Evolutionary conservation across 148 eudicot species (phyloP), one percentile per base, ranked within the genome.

Genomic region (Amaranthus hypochondriacus): DNA sequence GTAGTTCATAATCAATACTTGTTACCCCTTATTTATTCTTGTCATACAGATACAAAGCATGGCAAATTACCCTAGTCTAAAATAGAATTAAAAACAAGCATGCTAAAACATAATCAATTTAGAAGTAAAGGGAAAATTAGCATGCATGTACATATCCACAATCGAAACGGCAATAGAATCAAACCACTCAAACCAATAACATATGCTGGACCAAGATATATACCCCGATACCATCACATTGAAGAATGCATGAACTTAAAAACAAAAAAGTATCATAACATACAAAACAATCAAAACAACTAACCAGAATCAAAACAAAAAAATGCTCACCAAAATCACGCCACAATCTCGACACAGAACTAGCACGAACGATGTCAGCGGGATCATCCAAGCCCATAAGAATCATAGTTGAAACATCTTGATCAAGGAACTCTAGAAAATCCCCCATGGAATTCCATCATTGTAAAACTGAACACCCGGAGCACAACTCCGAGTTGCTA

Each of bases 331-430:
- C 87, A 74, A 86, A 88, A 75, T 84, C 82, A 70, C 72, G 87
- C 96, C 96, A 91, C 63, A 58, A 48, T 49, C 79, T 84, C 0
- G 96, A 91, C 58, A 89, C 93, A 7, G 85, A 76, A 73, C 86
- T 69, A 64, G 86, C 87, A 62, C 87, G 91, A 47, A 89, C 81
- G 7, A 91, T 61, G 79, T 91, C 96, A 77, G 87, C 79, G 6
- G 88, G 88, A 86, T 91, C 93, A 81, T 91, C 89, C 82, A 89
- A 74, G 73, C 84, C 83, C 76, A 52, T 75, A 18, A 89, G 65
- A 54, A 91, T 83, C 62, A 81, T 79, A 15, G 76, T 28, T 5
- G 79, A 74, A 76, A 86, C 78, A 75, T 89, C 96, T n/a, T 76
- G 73, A 77, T 83, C 85, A 54, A 91, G 89, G 67, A 54, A 79